A percentile compares a stretch with the other conserved stretches of the same genome.
phyloP scores from a whole-genome alignment of 1,284 basidiomycete genomes.

The Retiboletus flavoniger region DNA sequence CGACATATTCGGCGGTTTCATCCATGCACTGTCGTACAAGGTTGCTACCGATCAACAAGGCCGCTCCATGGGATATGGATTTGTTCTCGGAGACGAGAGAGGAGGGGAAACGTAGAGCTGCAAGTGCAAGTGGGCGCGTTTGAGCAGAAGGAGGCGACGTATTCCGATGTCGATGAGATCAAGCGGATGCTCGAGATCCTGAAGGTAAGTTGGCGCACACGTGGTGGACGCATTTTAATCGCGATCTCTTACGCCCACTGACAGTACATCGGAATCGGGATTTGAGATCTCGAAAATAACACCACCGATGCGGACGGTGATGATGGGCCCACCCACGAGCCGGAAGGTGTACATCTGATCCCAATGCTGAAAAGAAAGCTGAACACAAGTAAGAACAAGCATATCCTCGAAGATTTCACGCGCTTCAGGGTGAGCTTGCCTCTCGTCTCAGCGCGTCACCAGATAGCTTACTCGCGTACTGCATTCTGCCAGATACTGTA shows the following conservation, averaged over 20 bases:
- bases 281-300: constrained; percentile 74
- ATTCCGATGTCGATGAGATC: constrained; percentile 89
- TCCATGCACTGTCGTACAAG: constrained; percentile 99
- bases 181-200: constrained; percentile 95
- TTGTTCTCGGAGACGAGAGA: constrained; percentile 55
- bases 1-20: constrained; percentile 99
- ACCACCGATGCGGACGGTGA: constrained; percentile 50
- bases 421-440: constrained; percentile 70
- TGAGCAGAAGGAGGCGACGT: constrained; percentile 66
- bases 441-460: neutral
- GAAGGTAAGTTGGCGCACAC: constrained; percentile 61
- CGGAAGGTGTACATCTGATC: constrained; percentile 63
- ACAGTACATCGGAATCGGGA: constrained; percentile 93
- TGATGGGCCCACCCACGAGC: constrained; percentile 38
- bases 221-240: neutral
- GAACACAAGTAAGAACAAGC: constrained; percentile 85
- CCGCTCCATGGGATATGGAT: constrained; percentile 94
- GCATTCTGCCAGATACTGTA: constrained; percentile 66
- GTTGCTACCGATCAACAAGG: constrained; percentile 94
- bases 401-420: constrained; percentile 89
- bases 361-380: constrained; percentile 84
- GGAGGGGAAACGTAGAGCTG: constrained; percentile 33
- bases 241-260: neutral
- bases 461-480: neutral
- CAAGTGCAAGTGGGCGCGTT: constrained; percentile 67